These are phyloP conservation scores for Coemansia sp. DNA, from an alignment of 192 early-diverging fungal genomes.

Conservation along the genomic window DNA sequence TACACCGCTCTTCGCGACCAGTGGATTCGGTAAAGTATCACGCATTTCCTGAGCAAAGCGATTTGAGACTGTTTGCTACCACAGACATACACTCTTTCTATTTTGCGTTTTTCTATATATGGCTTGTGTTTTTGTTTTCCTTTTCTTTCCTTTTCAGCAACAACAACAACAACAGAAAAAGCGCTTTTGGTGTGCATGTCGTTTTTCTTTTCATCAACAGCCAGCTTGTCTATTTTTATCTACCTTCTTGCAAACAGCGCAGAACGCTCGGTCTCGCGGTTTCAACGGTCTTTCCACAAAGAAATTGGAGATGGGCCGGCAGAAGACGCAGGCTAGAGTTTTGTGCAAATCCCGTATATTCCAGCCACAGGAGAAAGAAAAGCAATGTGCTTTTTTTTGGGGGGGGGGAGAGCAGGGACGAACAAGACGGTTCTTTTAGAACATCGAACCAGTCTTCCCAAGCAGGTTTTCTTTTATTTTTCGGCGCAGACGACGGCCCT, in stretches of 20 bases:
- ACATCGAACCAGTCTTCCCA: background rate
- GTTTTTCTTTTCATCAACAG: constrained; percentile 6
- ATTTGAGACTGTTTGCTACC: no score
- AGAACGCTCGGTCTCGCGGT: background rate
- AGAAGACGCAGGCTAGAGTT: background rate
- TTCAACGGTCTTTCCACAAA: background rate
- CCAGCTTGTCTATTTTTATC: background rate
- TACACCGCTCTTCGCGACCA: constrained; percentile 78
- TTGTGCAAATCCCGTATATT: constrained; percentile 1
- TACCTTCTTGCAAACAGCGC: background rate
- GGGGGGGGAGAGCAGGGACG: background rate
- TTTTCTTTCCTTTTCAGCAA: constrained; percentile 6
- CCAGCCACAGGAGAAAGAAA: constrained; percentile 1
- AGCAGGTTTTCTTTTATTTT: background rate
- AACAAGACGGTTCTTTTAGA: background rate
- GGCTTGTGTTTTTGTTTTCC: constrained; percentile 14
- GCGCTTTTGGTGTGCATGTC: background rate
- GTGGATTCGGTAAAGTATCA: constrained; percentile 67
- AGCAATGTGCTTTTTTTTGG: background rate
- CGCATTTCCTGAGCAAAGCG: background rate
- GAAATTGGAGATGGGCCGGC: background rate
- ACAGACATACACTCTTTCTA: background rate
- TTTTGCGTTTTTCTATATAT: constrained; percentile 4
- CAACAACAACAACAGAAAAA: background rate
- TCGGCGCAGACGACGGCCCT: background rate